These are phyloP conservation scores for Xylariales sp. DNA, from an alignment of 2,329 filamentous ascomycete species.

Conservation along the genomic window DNA sequence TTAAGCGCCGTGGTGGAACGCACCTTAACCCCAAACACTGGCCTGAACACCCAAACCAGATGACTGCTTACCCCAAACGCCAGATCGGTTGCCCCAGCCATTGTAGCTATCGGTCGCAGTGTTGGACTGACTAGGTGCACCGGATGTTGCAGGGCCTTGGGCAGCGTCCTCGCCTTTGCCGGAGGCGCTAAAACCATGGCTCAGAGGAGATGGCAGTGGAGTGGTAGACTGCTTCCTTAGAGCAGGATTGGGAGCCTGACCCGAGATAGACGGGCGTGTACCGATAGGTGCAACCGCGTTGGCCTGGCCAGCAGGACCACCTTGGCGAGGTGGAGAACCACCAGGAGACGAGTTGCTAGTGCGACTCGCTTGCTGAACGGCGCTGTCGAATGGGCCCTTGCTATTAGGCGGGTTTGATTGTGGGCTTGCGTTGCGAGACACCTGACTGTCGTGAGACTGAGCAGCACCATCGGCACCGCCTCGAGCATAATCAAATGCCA, in stretches of 20 bases:
- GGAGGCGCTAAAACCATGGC: conserved; percentile 61
- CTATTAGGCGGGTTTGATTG: conserved; percentile 59
- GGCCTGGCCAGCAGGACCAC: conserved; percentile 51
- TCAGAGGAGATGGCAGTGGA: conserved; percentile 83
- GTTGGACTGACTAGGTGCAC: conserved; percentile 48
- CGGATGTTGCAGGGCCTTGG: conserved; percentile 34
- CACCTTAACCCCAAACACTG: conserved; percentile 81
- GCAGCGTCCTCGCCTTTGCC: conserved; percentile 44
- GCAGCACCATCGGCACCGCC: conserved; percentile 36
- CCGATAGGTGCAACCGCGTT: conserved; percentile 85
- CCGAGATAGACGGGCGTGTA: conserved; percentile 67
- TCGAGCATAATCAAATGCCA: conserved; percentile 64
- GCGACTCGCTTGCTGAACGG: conserved; percentile 63
- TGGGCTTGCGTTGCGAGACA: conserved; percentile 75
- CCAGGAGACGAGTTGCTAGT: conserved; percentile 82
- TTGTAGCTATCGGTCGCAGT: conserved; percentile 43
- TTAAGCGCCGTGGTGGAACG: conserved; percentile 6
- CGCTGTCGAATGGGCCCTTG: conserved; percentile 57
- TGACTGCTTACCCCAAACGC: conserved; percentile 81
- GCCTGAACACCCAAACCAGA: conserved; percentile 81
- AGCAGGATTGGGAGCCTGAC: conserved; percentile 51
- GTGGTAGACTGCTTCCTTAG: conserved; percentile 82
- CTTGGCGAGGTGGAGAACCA: conserved; percentile 70
- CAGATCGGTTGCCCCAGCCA: conserved; percentile 75
- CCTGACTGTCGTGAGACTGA: conserved; percentile 42